Evolutionary conservation across 495 filamentous ascomycete genomes (phyloP), one percentile per base, ranked within the genome.

Genomic region (Aspergillus affinis): DNA sequence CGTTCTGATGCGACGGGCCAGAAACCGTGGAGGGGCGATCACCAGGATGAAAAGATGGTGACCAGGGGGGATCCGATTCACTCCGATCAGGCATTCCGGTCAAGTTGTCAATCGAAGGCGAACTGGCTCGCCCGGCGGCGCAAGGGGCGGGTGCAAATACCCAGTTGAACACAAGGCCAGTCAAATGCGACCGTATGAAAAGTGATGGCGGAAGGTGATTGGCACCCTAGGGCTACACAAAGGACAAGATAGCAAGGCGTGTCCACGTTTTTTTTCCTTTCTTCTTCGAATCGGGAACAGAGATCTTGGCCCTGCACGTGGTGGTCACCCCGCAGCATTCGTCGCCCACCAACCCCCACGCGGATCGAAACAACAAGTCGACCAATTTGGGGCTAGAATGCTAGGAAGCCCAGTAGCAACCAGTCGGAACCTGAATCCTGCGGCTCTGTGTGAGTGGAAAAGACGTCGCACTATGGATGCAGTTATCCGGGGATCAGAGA

Each of bases 301-400:
- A 59, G 59, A 62, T 68, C 60, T 61, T 68, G 61, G 61, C 57
- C 58, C 61, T 64, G 65, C 59, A 64, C 54, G 54, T 45, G 58
- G 61, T 50, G 54, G 57, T 55, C 59, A 62, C 63, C 63, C 63
- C 63, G 60, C 63, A 65, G 54, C 56, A 23, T 45, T 55, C 48
- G 55, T 54, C 52, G 57, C 53, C 54, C 63, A 58, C 59, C 58
- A 66, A 48, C 54, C 57, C 58, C 58, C 64, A 59, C 27, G 51
- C 41, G 30, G 6, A 32, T 32, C 6, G 30, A 32, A 32, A 32
- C 10, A 32, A 32, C 30, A 32, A 32, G 6, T 32, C 30, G 10
- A 32, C 30, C 30, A 27, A 18, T 18, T 19, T 30, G 10, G 54
- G 53, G 48, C 36, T 41, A 41, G 36, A 41, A 15, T 6, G 13